Conservation (phyloP, 176 grass and related monocot genomes). For the Thalia dealbata region DNA sequence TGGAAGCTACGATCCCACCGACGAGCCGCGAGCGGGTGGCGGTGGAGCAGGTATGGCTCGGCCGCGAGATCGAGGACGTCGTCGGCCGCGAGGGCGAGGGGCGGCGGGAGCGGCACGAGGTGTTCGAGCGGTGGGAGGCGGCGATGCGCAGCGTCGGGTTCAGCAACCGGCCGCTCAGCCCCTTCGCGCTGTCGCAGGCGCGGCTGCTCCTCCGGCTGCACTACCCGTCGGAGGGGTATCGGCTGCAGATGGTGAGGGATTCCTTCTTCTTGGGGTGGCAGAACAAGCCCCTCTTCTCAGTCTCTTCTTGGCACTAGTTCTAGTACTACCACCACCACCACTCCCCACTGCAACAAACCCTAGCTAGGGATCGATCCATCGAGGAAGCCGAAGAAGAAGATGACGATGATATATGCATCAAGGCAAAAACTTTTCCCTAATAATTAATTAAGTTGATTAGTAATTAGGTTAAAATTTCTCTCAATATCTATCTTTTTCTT, state of each 20-base stretch:
- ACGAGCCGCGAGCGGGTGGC: slow-evolving; percentile 60
- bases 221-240: slow-evolving; percentile 93
- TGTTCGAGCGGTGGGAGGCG: slow-evolving; percentile 57
- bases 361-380: no score
- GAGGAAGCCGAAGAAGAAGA: no score
- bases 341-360: neutral
- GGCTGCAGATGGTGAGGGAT: slow-evolving; percentile 62
- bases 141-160: slow-evolving; percentile 47
- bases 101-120: slow-evolving; percentile 32
- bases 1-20: slow-evolving; percentile 82
- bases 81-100: slow-evolving; percentile 24
- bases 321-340: neutral
- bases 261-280: slow-evolving; percentile 87
- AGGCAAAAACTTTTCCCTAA: slow-evolving; percentile 8
- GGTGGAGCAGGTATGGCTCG: slow-evolving; percentile 75
- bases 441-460: slow-evolving; percentile 33
- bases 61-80: slow-evolving; percentile 62
- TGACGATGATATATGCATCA: no score
- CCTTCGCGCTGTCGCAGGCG: slow-evolving; percentile 79
- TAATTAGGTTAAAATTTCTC: slow-evolving; percentile 11
- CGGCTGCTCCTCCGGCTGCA: slow-evolving; percentile 81
- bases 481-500: neutral
- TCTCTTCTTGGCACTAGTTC: slow-evolving; percentile 82
- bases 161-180: slow-evolving; percentile 44
- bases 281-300: slow-evolving; percentile 68